Evolutionary conservation across 2,329 filamentous ascomycete genomes (phyloP).

Genomic region (Epichloe bromicola): DNA sequence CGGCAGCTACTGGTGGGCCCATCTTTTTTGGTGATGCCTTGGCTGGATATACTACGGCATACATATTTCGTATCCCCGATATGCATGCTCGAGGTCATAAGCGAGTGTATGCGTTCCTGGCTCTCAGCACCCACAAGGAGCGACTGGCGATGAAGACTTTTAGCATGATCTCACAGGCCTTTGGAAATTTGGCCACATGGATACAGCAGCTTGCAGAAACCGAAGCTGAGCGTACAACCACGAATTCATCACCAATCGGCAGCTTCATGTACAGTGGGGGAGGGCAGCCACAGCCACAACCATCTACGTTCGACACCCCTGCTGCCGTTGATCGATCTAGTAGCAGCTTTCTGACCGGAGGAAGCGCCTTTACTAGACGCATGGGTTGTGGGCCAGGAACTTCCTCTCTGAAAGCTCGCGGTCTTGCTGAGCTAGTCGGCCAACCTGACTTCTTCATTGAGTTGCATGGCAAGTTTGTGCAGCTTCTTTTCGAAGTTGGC

Average conservation of each 20-base stretch:
- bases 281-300: constrained; percentile 15
- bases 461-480: constrained; percentile 50
- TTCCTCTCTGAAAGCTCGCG: constrained; percentile 43
- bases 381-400: constrained; percentile 45
- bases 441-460: constrained; percentile 57
- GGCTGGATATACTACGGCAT: constrained; percentile 55
- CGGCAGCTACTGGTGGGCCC: constrained; percentile 47
- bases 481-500: constrained; percentile 46
- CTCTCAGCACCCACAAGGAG: constrained; percentile 52
- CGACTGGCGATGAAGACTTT: constrained; percentile 54
- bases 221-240: constrained; percentile 43
- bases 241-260: constrained; percentile 29
- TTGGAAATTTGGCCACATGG: constrained; percentile 51
- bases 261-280: constrained; percentile 26
- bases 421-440: constrained; percentile 52
- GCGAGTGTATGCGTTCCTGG: constrained; percentile 55
- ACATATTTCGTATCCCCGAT: constrained; percentile 57
- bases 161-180: constrained; percentile 46
- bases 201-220: constrained; percentile 52
- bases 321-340: constrained; percentile 26
- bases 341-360: constrained; percentile 44
- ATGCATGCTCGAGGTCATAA: constrained; percentile 54
- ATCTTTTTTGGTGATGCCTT: constrained; percentile 56
- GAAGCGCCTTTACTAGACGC: constrained; percentile 42
- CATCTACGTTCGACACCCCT: constrained; percentile 17